These are phyloP conservation scores for Calocera viscosa DNA, from an alignment of 768 basidiomycete genomes.

Conservation along the genomic window DNA sequence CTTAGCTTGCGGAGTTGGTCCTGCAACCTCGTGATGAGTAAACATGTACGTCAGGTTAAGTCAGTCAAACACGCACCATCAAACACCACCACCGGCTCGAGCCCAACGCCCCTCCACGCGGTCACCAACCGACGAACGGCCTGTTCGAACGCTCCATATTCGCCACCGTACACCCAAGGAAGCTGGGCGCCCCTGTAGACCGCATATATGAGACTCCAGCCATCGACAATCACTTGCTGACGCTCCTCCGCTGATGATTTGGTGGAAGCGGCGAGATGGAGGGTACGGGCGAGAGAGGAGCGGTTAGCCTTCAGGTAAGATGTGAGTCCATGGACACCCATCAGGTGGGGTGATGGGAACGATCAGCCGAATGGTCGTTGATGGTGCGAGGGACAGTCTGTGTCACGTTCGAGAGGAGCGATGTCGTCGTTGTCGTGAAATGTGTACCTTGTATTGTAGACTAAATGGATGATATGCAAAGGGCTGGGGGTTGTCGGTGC, in stretches of 20 bases:
- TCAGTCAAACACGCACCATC: constrained; percentile 45
- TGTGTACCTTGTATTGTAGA: neutral
- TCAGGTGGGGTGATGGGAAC: constrained; percentile 16
- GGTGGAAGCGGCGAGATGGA: constrained; percentile 22
- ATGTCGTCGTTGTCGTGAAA: neutral
- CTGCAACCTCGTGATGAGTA: constrained; percentile 29
- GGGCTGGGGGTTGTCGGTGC: neutral
- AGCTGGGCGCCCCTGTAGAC: constrained; percentile 46
- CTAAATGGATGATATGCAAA: neutral
- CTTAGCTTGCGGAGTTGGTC: constrained; percentile 58
- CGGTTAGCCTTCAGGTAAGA: constrained; percentile 40
- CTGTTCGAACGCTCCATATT: constrained; percentile 47
- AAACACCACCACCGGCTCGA: constrained; percentile 63
- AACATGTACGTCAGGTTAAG: neutral
- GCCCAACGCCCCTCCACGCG: constrained; percentile 56
- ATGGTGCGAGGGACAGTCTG: neutral
- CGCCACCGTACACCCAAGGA: constrained; percentile 80
- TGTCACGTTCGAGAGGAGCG: neutral
- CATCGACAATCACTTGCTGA: constrained; percentile 53
- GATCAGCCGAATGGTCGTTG: neutral
- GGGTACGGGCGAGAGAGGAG: constrained; percentile 29
- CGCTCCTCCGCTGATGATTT: constrained; percentile 6
- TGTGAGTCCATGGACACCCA: constrained; percentile 44
- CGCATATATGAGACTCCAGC: constrained; percentile 74
- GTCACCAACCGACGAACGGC: constrained; percentile 40